Conservation (phyloP, 352 stramenopile species). For the Globisporangium recalcitrans region DNA sequence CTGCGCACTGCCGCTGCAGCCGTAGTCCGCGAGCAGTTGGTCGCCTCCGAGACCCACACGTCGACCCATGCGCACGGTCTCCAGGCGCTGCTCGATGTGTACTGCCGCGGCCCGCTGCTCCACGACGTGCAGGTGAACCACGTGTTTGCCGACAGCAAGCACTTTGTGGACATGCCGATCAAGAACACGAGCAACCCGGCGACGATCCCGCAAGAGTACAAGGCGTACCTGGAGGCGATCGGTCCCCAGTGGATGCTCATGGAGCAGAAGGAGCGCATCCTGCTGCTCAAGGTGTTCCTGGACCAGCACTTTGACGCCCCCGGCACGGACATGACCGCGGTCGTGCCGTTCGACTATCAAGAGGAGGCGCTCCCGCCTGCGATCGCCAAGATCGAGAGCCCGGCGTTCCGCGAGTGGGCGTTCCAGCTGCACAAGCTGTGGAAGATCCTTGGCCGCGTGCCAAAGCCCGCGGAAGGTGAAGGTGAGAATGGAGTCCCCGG, state of each 20-base stretch:
- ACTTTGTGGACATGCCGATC: slow-evolving; percentile 89
- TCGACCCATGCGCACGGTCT: not conserved
- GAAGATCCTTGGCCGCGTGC: slow-evolving; percentile 56
- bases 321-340: slow-evolving; percentile 40
- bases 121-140: slow-evolving; percentile 52
- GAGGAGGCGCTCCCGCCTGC: slow-evolving; percentile 21
- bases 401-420: slow-evolving; percentile 29
- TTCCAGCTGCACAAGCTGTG: slow-evolving; percentile 70
- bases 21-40: not conserved
- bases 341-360: slow-evolving; percentile 40
- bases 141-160: slow-evolving; percentile 83
- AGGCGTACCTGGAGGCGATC: slow-evolving; percentile 29
- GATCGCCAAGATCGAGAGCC: slow-evolving; percentile 24
- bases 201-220: slow-evolving; percentile 22
- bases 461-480: slow-evolving; percentile 13
- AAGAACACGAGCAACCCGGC: slow-evolving; percentile 28
- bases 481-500: slow-evolving; percentile 14
- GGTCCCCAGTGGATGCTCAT: slow-evolving; percentile 18
- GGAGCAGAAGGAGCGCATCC: slow-evolving; percentile 20
- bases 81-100: slow-evolving; percentile 24
- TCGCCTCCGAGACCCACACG: slow-evolving; percentile 4
- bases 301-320: slow-evolving; percentile 54
- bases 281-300: slow-evolving; percentile 46
- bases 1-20: slow-evolving; percentile 1
- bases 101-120: slow-evolving; percentile 47